Evolutionary conservation across 108 stramenopile genomes (phyloP), one percentile per base, ranked within the genome.

Genomic region (Nitzschia sp.): DNA sequence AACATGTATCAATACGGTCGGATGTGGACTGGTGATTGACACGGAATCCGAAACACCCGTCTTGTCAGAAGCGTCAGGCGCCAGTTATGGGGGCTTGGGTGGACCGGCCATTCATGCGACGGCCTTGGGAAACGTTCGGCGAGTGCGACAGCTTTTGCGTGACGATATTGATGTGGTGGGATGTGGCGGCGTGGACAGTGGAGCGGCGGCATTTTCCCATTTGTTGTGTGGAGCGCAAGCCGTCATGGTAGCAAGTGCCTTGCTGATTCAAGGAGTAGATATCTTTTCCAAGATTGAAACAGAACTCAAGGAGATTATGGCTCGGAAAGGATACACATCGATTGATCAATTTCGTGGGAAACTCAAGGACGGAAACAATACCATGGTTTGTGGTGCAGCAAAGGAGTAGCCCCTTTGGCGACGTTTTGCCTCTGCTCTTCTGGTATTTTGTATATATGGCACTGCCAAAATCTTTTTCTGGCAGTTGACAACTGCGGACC

Each of bases 231-330:
- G 89, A 27, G 89, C 89, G 8, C 56, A 33, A 30, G 86, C 86
- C 47, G 89, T 91, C 3, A 86, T 87, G 65, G 82, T 91, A 2
- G 89, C 86, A 24, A 91, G 86, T 29, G 84, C 82, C 26, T 86
- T 87, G 54, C 86, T 86, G 86, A 76, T 33, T 6, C 86, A 91
- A 59, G 89, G 89, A 33, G 75, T 86, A 1, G 59, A 53, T 8
- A 85, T 86, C 69, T 91, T 91, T 76, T 80, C 87, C 56, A 80
- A 86, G 57, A 87, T 91, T 28, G 72, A 72, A 35, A 70, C 71
- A 2, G 86, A 91, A 55, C 47, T 87, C 31, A 29, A 49, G 28
- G 74, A 45, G 8, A 76, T 91, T 23, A 87, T 87, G 86, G 57
- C 45, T 47, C 56, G 64, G 29, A 87, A 86, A 65, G 85, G 86